Evolutionary conservation across 2,329 filamentous ascomycete species (phyloP).

Genomic region (Diplocarpon rosae): DNA sequence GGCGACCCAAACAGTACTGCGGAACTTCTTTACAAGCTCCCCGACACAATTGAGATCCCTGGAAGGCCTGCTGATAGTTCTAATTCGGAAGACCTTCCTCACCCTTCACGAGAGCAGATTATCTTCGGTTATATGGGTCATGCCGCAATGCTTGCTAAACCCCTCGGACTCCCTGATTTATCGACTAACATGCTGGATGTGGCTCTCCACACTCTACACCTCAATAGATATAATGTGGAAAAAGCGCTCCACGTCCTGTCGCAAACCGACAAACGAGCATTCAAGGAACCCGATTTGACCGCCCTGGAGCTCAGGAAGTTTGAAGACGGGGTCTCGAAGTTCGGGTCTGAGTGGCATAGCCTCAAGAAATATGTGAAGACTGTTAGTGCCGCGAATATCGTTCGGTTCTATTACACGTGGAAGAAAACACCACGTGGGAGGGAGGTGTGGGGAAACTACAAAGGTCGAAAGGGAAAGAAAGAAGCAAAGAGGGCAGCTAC

Average conservation of each 20-base stretch:
- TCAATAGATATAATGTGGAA: conserved; percentile 59
- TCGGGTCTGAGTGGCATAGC: conserved; percentile 76
- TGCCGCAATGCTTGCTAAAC: conserved; percentile 44
- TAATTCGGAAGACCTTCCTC: conserved; percentile 24
- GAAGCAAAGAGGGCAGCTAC: conserved; percentile 63
- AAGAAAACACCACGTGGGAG: conserved; percentile 83
- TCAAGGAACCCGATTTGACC: conserved; percentile 76
- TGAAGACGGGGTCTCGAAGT: conserved; percentile 82
- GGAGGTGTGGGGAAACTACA: conserved; percentile 82
- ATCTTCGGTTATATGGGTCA: conserved; percentile 64
- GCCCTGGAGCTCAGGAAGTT: conserved; percentile 78
- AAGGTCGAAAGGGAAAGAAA: conserved; percentile 82
- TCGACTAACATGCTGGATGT: conserved; percentile 85
- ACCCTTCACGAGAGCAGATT: conserved; percentile 33
- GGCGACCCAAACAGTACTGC: conserved; percentile 67
- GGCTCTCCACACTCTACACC: conserved; percentile 62
- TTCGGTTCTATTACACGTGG: conserved; percentile 95
- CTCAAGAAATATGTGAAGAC: conserved; percentile 81
- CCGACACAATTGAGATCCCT: conserved; percentile 36
- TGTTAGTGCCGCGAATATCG: conserved; percentile 66
- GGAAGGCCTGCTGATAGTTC: conserved; percentile 27
- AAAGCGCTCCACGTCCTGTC: conserved; percentile 60
- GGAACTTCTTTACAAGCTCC: conserved; percentile 68
- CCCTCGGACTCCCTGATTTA: conserved; percentile 57
- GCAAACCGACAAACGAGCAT: conserved; percentile 54